Evolutionary conservation across 257 asterid species (phyloP).

Genomic region (Solanum appendiculatum): DNA sequence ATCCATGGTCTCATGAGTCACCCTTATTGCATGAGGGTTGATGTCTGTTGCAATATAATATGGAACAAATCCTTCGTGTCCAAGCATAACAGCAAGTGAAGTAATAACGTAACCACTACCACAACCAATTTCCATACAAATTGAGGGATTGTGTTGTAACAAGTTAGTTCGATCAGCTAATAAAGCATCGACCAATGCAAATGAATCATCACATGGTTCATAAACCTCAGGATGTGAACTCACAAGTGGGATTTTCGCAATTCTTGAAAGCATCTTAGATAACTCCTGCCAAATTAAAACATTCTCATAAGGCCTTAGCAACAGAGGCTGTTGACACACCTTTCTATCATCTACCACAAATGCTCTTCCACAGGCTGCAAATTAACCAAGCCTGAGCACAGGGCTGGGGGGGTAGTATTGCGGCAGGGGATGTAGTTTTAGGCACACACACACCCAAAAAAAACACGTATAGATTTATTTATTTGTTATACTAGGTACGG

Average conservation of each 20-base stretch:
- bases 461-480: neutral
- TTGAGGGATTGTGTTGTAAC: constrained; percentile 48
- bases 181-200: constrained; percentile 26
- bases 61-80: constrained; percentile 18
- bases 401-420: neutral
- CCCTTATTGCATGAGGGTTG: constrained; percentile 66
- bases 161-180: constrained; percentile 75
- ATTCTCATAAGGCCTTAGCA: neutral
- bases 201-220: constrained; percentile 95
- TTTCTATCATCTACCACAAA: neutral
- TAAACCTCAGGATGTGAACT: constrained; percentile 93
- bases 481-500: neutral
- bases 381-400: neutral
- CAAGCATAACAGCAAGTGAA: constrained; percentile 77
- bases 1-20: constrained; percentile 54
- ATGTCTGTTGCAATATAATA: constrained; percentile 73
- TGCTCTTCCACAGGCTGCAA: neutral
- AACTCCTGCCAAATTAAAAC: constrained; percentile 7
- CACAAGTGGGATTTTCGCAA: constrained; percentile 64
- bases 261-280: neutral
- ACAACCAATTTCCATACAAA: constrained; percentile 35
- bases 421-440: neutral
- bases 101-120: constrained; percentile 91
- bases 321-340: neutral
- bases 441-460: neutral